These are phyloP conservation scores for Metarhizium sp. DNA, from an alignment of 2,329 filamentous ascomycete species.

Conservation along the genomic window DNA sequence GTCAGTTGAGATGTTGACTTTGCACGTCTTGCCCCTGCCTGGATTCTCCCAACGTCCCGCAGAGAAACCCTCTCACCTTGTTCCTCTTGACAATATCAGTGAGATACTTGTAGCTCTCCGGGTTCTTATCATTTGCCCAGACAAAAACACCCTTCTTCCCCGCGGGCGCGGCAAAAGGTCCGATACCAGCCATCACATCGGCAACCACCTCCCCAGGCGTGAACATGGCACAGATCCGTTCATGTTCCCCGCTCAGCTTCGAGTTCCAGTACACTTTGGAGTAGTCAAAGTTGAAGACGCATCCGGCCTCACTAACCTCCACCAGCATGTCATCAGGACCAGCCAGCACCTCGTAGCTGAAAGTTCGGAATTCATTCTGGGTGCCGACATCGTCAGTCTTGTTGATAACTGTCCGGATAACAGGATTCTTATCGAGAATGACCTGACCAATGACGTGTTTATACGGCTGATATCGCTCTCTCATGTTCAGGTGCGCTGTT, in stretches of 20 bases:
- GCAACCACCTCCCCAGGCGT: conserved; percentile 78
- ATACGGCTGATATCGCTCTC: conserved; percentile 73
- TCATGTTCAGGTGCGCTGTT: conserved; percentile 79
- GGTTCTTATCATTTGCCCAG: conserved; percentile 95
- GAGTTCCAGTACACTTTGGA: conserved; percentile 98
- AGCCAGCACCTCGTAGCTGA: conserved; percentile 81
- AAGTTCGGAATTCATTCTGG: conserved; percentile 81
- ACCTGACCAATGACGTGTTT: conserved; percentile 79
- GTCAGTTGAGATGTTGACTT: not conserved
- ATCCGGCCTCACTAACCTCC: conserved; percentile 70
- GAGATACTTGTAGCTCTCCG: conserved; percentile 71
- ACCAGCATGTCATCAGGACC: conserved; percentile 79
- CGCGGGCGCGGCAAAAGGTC: conserved; percentile 86
- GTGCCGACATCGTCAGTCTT: conserved; percentile 84
- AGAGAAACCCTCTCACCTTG: conserved; percentile 47
- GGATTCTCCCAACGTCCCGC: not conserved
- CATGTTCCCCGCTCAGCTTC: conserved; percentile 81
- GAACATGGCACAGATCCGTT: conserved; percentile 67
- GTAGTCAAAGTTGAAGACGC: conserved; percentile 88
- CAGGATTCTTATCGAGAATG: conserved; percentile 79
- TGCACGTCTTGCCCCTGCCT: not conserved
- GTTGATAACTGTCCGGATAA: conserved; percentile 85
- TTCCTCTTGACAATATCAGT: conserved; percentile 63
- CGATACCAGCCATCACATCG: conserved; percentile 96
- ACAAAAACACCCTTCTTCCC: conserved; percentile 87